phyloP scores from a whole-genome alignment of 2,329 filamentous ascomycete genomes.

The Sarocladium oryzae region DNA sequence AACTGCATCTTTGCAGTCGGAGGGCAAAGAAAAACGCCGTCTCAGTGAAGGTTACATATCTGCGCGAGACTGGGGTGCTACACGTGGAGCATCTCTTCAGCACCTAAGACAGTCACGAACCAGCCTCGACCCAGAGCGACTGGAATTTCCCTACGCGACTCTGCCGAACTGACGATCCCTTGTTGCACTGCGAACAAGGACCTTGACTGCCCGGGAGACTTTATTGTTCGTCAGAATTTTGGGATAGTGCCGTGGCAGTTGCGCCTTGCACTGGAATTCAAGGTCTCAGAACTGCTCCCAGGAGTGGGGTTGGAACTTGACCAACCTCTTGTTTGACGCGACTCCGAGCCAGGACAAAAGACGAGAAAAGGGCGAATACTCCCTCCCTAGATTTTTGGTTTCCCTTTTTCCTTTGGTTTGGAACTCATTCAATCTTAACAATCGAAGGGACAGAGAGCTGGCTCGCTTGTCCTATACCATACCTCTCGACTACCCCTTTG shows the following conservation, averaged over 20 bases:
- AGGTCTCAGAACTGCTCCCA: conserved; percentile 13
- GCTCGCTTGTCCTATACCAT: conserved; percentile 7
- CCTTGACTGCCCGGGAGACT: background rate
- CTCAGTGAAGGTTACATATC: conserved; percentile 1
- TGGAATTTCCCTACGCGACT: conserved; percentile 5
- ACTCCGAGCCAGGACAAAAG: background rate
- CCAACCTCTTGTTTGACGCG: conserved; percentile 5
- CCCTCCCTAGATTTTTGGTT: background rate
- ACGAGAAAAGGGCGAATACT: background rate
- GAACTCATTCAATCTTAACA: background rate
- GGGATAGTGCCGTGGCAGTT: background rate
- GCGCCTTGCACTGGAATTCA: conserved; percentile 18
- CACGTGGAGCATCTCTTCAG: background rate
- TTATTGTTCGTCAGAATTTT: background rate
- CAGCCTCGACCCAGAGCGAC: background rate
- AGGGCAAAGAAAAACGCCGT: background rate
- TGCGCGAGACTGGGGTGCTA: conserved; percentile 3
- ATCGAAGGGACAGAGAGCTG: conserved; percentile 6
- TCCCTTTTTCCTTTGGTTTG: background rate
- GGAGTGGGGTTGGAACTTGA: conserved; percentile 14
- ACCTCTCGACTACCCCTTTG: background rate
- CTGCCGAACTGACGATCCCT: background rate
- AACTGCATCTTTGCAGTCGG: background rate
- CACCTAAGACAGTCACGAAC: background rate
- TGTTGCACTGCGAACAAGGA: conserved; percentile 5